Conservation (phyloP, 2,329 filamentous ascomycete species). For the Bimuria novae-zelandiae region DNA sequence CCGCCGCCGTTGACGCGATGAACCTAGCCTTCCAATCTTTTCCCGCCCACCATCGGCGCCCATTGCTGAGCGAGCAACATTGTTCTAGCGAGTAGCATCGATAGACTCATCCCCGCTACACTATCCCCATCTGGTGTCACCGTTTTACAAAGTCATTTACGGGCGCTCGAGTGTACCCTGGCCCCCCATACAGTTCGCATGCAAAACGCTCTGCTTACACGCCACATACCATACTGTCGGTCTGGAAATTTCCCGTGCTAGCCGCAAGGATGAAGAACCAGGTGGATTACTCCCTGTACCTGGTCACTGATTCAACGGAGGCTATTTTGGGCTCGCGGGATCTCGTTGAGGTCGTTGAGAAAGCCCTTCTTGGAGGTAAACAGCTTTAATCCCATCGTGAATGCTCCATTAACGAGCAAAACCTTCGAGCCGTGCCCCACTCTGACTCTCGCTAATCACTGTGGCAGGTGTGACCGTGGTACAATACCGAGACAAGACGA, state of each 20-base stretch:
- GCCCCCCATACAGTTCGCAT: conserved; percentile 9
- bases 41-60: background rate
- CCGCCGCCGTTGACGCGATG: background rate
- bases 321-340: conserved; percentile 75
- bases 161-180: background rate
- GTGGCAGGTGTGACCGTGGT: conserved; percentile 72
- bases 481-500: conserved; percentile 88
- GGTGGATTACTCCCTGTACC: conserved; percentile 80
- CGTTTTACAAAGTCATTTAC: background rate
- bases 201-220: conserved; percentile 8
- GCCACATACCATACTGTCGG: conserved; percentile 6
- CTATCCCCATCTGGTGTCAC: background rate
- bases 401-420: background rate
- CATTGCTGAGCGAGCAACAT: background rate
- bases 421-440: background rate
- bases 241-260: background rate
- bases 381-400: background rate
- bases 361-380: conserved; percentile 73
- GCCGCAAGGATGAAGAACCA: conserved; percentile 47
- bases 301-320: conserved; percentile 92
- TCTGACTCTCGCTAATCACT: background rate
- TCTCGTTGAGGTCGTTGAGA: conserved; percentile 73
- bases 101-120: background rate
- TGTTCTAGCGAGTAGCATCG: background rate
- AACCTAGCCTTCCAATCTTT: background rate